These are phyloP conservation scores for Phalaenopsis aphrodite DNA, from an alignment of 106 monocot genomes.

Conservation along the genomic window DNA sequence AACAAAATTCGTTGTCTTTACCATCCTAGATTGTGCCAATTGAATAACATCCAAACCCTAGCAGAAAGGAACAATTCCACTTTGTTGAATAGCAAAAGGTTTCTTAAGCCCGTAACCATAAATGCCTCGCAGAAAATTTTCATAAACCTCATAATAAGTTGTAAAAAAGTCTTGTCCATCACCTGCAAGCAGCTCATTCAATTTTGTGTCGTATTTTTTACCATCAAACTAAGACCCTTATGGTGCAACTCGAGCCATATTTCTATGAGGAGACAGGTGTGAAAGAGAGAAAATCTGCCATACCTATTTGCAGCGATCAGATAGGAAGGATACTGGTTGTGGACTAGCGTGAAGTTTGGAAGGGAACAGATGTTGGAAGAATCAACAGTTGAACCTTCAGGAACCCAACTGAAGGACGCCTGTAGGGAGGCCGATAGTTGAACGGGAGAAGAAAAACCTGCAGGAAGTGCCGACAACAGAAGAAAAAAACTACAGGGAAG, in stretches of 20 bases:
- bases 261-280: too few relatives aligned
- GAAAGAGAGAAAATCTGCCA: too few relatives aligned
- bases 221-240: conserved; percentile 6
- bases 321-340: too few relatives aligned
- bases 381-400: too few relatives aligned
- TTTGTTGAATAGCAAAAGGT: conserved; percentile 63
- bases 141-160: conserved; percentile 53
- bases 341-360: too few relatives aligned
- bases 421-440: too few relatives aligned
- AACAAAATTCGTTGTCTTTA: conserved; percentile 70
- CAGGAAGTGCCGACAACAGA: too few relatives aligned
- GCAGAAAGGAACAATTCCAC: conserved; percentile 64
- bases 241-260: conserved; percentile 5
- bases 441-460: too few relatives aligned
- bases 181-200: conserved; percentile 6
- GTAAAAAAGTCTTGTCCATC: conserved; percentile 49
- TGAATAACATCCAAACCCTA: conserved; percentile 69
- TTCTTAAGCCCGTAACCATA: conserved; percentile 72
- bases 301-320: too few relatives aligned
- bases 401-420: too few relatives aligned
- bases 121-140: conserved; percentile 60
- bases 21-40: conserved; percentile 65
- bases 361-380: too few relatives aligned
- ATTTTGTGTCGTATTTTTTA: not conserved
- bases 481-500: too few relatives aligned